Evolutionary conservation across 352 stramenopile species (phyloP), one percentile per base, ranked within the genome.

Genomic region (Phytophthora boehmeriae): DNA sequence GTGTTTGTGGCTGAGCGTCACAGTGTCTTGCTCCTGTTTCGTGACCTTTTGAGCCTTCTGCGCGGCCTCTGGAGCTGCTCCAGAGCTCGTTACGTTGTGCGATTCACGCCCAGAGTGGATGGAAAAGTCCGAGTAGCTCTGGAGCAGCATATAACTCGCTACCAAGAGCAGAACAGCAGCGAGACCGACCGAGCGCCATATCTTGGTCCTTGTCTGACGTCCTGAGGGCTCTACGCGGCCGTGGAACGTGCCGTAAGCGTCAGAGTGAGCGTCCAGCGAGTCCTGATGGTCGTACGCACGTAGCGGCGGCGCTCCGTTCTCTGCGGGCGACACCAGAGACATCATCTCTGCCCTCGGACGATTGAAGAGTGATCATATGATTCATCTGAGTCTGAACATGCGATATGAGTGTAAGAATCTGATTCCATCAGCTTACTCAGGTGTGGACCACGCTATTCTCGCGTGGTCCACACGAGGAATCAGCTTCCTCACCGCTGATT

Each of bases 111-210:
- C 34, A 16, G 20, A 22, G 4, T 20, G 25, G 13, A 34, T 49
- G 2, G 14, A 8, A 8, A 35, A 25, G 8, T 74, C 45, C n/a
- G 59, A 54, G 13, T 49, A 28, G 28, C 51, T 67, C 36, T 68
- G 61, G 9, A 75, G 22, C 41, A 71, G 35, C 55, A 71, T 55
- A 27, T 62, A 75, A 11, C 61, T 62, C 22, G 46, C 45, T 23
- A 71, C 2, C 11, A 68, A 8, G 32, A 75, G 38, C 14, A 75
- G 23, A 10, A 71, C 20, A 16, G 47, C 45, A 27, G 52, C 55
- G 0, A 75, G 36, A 5, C 55, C 51, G 11, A 68, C 1, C 0
- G 52, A 50, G 0, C 55, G 66, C 66, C 66, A 74, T 5, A 68
- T 19, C 28, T 58, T 59, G 17, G 23, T 25, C 0, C 42, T 50